Percentiles rank a stretch among this genome's conserved stretches.
These are phyloP conservation scores for Aspergillus sparsus DNA, from an alignment of 495 filamentous ascomycete genomes.

Conservation along the genomic window DNA sequence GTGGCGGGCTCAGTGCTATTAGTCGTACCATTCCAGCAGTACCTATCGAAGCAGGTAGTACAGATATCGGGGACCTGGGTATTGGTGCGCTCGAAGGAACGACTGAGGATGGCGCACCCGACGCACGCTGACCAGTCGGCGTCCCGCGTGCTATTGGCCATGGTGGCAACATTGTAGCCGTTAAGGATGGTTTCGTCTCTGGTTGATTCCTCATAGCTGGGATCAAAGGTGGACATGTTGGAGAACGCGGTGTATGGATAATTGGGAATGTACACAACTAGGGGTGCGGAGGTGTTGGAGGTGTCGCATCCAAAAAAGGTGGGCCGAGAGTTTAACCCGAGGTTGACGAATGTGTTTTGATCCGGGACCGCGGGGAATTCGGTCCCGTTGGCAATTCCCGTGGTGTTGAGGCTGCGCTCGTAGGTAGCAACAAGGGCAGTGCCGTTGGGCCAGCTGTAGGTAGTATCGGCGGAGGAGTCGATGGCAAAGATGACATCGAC, in stretches of 20 bases:
- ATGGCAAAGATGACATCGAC: slow-evolving; percentile 94
- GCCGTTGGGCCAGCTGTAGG: slow-evolving; percentile 80
- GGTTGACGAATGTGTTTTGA: slow-evolving; percentile 81
- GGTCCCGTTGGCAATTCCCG: slow-evolving; percentile 72
- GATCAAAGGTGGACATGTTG: slow-evolving; percentile 74
- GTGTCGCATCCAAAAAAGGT: slow-evolving; percentile 92
- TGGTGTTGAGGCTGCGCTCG: slow-evolving; percentile 61
- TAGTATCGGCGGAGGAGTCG: slow-evolving; percentile 81
- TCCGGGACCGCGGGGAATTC: slow-evolving; percentile 82
- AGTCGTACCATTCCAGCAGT: slow-evolving; percentile 67
- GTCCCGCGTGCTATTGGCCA: slow-evolving; percentile 76
- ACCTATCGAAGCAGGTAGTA: slow-evolving; percentile 69
- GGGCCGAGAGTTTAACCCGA: slow-evolving; percentile 78
- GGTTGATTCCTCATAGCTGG: slow-evolving; percentile 58
- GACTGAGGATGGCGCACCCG: slow-evolving; percentile 81
- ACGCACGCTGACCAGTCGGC: slow-evolving; percentile 74
- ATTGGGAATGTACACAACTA: slow-evolving; percentile 92
- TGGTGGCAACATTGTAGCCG: slow-evolving; percentile 78
- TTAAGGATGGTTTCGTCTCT: slow-evolving; percentile 81
- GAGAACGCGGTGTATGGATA: slow-evolving; percentile 69
- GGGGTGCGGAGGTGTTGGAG: slow-evolving; percentile 61
- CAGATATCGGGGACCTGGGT: slow-evolving; percentile 67
- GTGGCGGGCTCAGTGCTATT: slow-evolving; percentile 32
- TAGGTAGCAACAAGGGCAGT: slow-evolving; percentile 82
- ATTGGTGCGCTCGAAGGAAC: slow-evolving; percentile 68